phyloP scores from a whole-genome alignment of 2,329 filamentous ascomycete genomes.

The Salinomyces thailandicus region DNA sequence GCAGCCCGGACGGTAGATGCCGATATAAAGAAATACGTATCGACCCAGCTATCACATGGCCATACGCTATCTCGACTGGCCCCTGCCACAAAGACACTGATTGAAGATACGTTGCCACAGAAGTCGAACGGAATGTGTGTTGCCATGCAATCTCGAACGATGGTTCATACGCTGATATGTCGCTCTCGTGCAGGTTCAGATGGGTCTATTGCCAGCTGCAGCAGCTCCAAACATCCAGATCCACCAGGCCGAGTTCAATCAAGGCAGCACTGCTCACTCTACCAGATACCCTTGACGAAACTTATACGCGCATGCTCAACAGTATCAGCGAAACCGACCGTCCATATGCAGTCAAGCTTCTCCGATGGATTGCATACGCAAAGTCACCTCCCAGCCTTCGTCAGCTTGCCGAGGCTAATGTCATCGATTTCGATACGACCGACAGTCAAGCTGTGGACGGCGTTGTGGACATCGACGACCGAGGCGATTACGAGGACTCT shows the following conservation, averaged over 20 bases:
- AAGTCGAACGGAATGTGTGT: slow-evolving; percentile 20
- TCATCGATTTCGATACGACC: slow-evolving; percentile 11
- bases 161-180: no score
- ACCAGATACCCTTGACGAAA: slow-evolving; percentile 17
- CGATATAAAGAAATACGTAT: slow-evolving; percentile 12
- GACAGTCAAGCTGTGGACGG: slow-evolving; percentile 1
- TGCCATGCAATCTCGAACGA: no score
- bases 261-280: slow-evolving; percentile 10
- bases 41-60: slow-evolving; percentile 10
- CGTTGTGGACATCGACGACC: slow-evolving; percentile 8
- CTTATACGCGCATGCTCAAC: slow-evolving; percentile 18
- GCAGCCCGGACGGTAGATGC: slow-evolving; percentile 5
- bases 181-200: slow-evolving; percentile 22
- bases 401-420: slow-evolving; percentile 13
- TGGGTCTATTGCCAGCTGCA: slow-evolving; percentile 20
- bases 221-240: slow-evolving; percentile 14
- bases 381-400: slow-evolving; percentile 10
- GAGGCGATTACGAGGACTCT: slow-evolving; percentile 6
- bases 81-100: slow-evolving; percentile 7
- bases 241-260: slow-evolving; percentile 10
- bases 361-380: slow-evolving; percentile 16
- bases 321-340: slow-evolving; percentile 8
- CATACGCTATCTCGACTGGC: slow-evolving; percentile 7
- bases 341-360: slow-evolving; percentile 9
- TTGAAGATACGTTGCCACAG: slow-evolving; percentile 12